Percentiles rank a stretch among this genome's conserved stretches.
Evolutionary conservation across 345 rosid species (phyloP).

Genomic region (Hibiscus tridactylites): DNA sequence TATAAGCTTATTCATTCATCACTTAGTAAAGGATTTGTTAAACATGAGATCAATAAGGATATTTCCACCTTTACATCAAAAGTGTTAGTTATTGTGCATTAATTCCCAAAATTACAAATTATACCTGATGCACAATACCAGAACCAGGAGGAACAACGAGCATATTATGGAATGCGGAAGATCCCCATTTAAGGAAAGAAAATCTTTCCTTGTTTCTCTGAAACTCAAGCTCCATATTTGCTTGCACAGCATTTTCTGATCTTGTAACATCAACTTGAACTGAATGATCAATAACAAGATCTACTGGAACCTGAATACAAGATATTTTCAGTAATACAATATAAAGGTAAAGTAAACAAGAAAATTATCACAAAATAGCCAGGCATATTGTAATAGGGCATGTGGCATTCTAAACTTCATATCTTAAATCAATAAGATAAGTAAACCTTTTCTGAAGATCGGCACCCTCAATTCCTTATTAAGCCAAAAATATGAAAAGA

Average conservation of each 20-base stretch:
- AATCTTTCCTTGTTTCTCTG: slow-evolving; percentile 95
- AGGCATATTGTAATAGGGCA: background rate
- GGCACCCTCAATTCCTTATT: background rate
- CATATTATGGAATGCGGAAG: slow-evolving; percentile 84
- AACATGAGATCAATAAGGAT: background rate
- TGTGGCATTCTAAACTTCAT: background rate
- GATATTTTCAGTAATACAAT: background rate
- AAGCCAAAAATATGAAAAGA: background rate
- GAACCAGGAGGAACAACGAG: slow-evolving; percentile 99
- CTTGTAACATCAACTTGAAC: slow-evolving; percentile 97
- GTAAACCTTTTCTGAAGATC: background rate
- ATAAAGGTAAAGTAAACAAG: background rate
- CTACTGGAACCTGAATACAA: slow-evolving; percentile 75
- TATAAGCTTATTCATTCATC: background rate
- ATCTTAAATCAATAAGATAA: too few relatives aligned
- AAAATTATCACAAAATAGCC: background rate
- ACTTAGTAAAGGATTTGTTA: background rate
- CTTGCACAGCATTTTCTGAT: slow-evolving; percentile 94
- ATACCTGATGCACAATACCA: slow-evolving; percentile 99
- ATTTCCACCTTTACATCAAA: background rate
- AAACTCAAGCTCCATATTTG: slow-evolving; percentile 95
- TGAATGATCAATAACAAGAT: slow-evolving; percentile 96
- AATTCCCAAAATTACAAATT: background rate
- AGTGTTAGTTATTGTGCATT: background rate
- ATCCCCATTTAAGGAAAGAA: slow-evolving; percentile 98